Conservation (phyloP, 441 rosid genomes). For the Jatropha multifida region DNA sequence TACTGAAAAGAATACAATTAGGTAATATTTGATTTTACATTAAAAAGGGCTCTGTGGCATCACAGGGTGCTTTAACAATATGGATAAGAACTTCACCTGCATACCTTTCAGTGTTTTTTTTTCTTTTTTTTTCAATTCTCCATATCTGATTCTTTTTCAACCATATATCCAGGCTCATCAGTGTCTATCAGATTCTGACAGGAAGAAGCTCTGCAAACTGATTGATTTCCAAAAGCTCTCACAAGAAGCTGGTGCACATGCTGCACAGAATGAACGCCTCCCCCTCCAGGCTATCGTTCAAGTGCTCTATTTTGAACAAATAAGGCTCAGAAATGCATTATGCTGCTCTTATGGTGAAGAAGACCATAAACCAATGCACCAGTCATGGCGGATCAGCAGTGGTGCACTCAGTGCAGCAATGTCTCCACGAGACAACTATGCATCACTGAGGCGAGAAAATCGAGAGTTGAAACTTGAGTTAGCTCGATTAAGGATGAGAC, state of each 20-base stretch:
- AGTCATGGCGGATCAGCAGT: conserved; percentile 89
- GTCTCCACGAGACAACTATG: conserved; percentile 97
- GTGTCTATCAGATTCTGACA: conserved; percentile 70
- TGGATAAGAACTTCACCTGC: background rate
- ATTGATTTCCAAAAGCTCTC: conserved; percentile 97
- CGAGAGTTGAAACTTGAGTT: conserved; percentile 94
- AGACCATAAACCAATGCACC: conserved; percentile 72
- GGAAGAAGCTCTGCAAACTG: conserved; percentile 74
- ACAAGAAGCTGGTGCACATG: conserved; percentile 95
- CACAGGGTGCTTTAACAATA: background rate
- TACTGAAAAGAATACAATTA: background rate
- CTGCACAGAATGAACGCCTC: conserved; percentile 94
- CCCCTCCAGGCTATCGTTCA: conserved; percentile 96
- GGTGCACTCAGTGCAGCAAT: conserved; percentile 97
- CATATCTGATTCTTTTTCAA: conserved; percentile 21
- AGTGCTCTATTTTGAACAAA: conserved; percentile 95
- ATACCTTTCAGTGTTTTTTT: background rate
- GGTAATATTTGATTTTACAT: background rate
- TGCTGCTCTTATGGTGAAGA: conserved; percentile 69
- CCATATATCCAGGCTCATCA: conserved; percentile 64
- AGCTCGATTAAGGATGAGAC: conserved; percentile 87
- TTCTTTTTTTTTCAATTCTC: background rate
- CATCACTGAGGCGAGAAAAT: conserved; percentile 91
- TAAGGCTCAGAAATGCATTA: conserved; percentile 77
- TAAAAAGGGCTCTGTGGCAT: background rate